Evolutionary conservation across 345 rosid species (phyloP), one percentile per base, ranked within the genome.

Genomic region (Acer saccharum): DNA sequence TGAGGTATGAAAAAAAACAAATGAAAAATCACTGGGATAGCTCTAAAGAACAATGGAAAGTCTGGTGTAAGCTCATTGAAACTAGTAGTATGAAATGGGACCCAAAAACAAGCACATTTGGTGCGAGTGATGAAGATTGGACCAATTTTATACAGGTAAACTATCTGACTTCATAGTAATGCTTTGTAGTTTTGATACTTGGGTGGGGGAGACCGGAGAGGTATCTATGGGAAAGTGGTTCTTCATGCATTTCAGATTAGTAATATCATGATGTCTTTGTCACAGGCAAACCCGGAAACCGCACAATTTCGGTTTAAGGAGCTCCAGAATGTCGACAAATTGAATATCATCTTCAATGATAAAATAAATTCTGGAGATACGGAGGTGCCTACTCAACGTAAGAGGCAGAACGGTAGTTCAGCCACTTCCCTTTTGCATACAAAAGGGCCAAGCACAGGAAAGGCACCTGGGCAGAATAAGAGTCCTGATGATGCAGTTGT

Each of bases 1-100:
- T 80, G 2, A 77, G 69, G 23, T 86, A 81, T 63, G 82, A 76
- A 52, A 79, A 71, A 63, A 86, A 69, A 62, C 88, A 88, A 80
- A 78, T 89, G 18, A 89, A 82, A 79, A 87, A 81, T 70, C 89
- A 85, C 16, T 82, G 88, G 89, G 90, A 87, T 80, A 76, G 69
- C 60, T 82, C 83, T 78, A 80, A 75, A 18, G 86, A 83, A 67
- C 92, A 84, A 67, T 87, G 92, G 92, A 89, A 82, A 54, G 72
- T 80, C 23, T 87, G 92, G 89, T 72, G 82, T 81, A 87, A 76
- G 68, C 83, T 89, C 64, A 71, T 76, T 69, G 69, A 69, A 4
- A 78, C 81, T 65, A 65, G 54, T 61, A 20, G 44, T 44, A 83
- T 88, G 92, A 87, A 88, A 64, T 88, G 92, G 92, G 84, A 87